phyloP scores from a whole-genome alignment of 345 rosid genomes.

The Populus tremula region DNA sequence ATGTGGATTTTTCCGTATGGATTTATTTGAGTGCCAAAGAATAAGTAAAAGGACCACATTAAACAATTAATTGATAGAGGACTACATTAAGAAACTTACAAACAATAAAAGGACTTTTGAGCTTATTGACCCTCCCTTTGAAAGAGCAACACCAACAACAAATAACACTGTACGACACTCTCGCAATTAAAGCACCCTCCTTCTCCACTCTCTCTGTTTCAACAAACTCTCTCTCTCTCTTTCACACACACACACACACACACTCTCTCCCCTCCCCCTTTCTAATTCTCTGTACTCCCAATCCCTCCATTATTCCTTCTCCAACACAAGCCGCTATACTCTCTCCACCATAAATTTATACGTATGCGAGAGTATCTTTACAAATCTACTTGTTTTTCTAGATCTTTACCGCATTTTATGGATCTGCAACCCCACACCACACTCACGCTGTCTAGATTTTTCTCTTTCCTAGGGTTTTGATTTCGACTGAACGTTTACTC shows the following conservation, averaged over 20 bases:
- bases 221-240: not conserved
- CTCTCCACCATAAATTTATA: not conserved
- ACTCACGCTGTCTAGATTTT: conserved; percentile 23
- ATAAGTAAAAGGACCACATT: no score
- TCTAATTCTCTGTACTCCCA: not conserved
- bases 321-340: not conserved
- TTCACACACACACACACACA: no score
- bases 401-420: conserved; percentile 58
- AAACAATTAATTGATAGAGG: no score
- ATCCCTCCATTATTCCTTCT: not conserved
- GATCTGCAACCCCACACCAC: conserved; percentile 44
- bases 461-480: conserved; percentile 55
- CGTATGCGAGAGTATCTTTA: not conserved
- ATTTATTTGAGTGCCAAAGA: no score
- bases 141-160: not conserved
- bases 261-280: no score
- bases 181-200: conserved; percentile 26
- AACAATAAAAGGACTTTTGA: no score
- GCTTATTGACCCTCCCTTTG: no score
- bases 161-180: not conserved
- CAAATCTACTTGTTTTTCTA: not conserved
- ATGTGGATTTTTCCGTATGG: no score
- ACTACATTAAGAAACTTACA: no score
- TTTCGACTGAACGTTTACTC: not conserved
- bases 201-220: not conserved